Evolutionary conservation across 2,329 filamentous ascomycete species (phyloP).

Genomic region (Orbilia javanica): DNA sequence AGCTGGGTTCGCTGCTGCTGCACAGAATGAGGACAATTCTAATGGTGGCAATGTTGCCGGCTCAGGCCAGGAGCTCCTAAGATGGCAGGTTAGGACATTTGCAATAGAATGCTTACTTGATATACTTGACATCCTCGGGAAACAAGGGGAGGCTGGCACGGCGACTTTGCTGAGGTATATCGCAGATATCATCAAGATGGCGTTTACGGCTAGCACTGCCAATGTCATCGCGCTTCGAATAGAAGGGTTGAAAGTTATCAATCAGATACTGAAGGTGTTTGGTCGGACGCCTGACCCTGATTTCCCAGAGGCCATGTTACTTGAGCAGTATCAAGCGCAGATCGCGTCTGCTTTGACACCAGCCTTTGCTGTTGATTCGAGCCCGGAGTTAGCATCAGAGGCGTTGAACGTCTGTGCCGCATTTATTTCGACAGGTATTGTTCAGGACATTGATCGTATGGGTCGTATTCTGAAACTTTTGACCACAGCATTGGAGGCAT

Average conservation of each 20-base stretch:
- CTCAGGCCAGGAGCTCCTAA: conserved; percentile 84
- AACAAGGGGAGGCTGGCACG: conserved; percentile 81
- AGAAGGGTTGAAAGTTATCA: conserved; percentile 92
- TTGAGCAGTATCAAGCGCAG: conserved; percentile 98
- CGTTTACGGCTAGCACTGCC: conserved; percentile 95
- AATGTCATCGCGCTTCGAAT: conserved; percentile 90
- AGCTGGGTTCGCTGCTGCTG: conserved; percentile 82
- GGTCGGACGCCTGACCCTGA: conserved; percentile 95
- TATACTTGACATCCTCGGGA: conserved; percentile 81
- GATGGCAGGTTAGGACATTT: conserved; percentile 96
- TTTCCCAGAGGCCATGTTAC: conserved; percentile 93
- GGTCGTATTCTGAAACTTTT: conserved; percentile 95
- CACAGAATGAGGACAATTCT: conserved; percentile 70
- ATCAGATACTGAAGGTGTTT: conserved; percentile 93
- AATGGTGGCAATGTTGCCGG: conserved; percentile 72
- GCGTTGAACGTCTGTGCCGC: conserved; percentile 98
- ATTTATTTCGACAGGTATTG: conserved; percentile 96
- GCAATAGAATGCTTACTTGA: conserved; percentile 90
- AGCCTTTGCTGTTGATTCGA: conserved; percentile 94
- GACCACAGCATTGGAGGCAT: conserved; percentile 90
- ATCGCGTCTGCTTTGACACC: conserved; percentile 97
- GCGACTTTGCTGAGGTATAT: conserved; percentile 86
- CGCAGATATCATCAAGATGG: conserved; percentile 94
- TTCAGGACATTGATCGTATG: conserved; percentile 98
- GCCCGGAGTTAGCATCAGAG: conserved; percentile 92